Evolutionary conservation across 371 early-diverging fungal species (phyloP).

Genomic region (Nematocida displodere): DNA sequence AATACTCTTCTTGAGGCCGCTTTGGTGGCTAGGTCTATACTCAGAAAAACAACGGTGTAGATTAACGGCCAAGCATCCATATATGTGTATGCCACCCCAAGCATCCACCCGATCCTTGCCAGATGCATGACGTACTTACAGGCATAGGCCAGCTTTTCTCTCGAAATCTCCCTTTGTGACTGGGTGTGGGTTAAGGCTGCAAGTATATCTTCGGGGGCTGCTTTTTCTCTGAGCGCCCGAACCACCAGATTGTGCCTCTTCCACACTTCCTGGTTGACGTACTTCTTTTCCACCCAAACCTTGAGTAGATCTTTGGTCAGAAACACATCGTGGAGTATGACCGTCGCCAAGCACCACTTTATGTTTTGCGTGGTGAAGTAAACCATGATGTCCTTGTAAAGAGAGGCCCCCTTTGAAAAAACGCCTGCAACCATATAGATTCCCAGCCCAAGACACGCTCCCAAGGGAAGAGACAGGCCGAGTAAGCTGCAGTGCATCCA

Average conservation of each 20-base stretch:
- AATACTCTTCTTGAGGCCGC: too few species aligned
- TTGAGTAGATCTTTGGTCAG: background rate
- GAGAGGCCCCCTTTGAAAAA: background rate
- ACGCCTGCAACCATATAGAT: background rate
- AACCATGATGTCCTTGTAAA: background rate
- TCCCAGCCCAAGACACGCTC: background rate
- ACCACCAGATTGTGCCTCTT: background rate
- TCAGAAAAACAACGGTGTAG: too few species aligned
- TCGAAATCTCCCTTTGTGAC: background rate
- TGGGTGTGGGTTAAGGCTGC: background rate
- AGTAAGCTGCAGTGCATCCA: background rate
- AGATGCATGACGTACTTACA: background rate
- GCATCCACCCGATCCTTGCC: background rate
- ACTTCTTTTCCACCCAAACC: background rate
- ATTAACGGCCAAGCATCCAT: too few species aligned
- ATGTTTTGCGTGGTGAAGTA: background rate
- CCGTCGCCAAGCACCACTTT: background rate
- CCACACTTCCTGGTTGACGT: background rate
- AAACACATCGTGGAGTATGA: background rate
- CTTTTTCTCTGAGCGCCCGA: background rate
- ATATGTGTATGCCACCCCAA: background rate
- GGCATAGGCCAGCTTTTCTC: background rate
- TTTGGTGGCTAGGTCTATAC: too few species aligned
- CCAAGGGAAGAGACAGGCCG: background rate
- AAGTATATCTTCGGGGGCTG: background rate